Evolutionary conservation across 2,329 filamentous ascomycete genomes (phyloP).

Genomic region (Penicillium paneum): DNA sequence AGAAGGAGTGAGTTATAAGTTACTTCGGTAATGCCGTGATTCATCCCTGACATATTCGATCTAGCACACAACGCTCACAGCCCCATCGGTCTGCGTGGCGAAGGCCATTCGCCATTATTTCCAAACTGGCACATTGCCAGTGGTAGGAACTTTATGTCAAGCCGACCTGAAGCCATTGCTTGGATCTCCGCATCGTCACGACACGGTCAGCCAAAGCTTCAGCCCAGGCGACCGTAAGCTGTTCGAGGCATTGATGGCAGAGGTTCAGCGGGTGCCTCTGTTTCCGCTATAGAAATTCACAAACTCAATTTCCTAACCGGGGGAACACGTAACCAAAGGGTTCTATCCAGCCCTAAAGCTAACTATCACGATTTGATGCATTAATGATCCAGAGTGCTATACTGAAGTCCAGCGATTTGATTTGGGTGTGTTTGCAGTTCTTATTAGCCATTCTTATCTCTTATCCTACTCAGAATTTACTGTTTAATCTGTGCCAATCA

Average conservation of each 20-base stretch:
- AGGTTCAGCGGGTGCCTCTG: slow-evolving; percentile 7
- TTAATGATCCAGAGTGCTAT: not conserved
- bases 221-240: slow-evolving; percentile 12
- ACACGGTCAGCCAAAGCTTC: slow-evolving; percentile 3
- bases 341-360: not conserved
- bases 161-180: slow-evolving; percentile 37
- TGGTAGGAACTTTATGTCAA: slow-evolving; percentile 34
- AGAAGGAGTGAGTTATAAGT: slow-evolving; percentile 41
- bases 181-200: slow-evolving; percentile 13
- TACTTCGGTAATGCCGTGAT: slow-evolving; percentile 3
- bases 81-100: slow-evolving; percentile 38
- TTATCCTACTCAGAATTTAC: not conserved
- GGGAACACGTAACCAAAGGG: not conserved
- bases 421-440: not conserved
- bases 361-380: not conserved
- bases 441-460: not conserved
- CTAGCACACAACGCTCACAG: slow-evolving; percentile 34
- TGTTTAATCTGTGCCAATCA: not conserved
- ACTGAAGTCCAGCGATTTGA: not conserved
- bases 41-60: not conserved
- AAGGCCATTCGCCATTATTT: slow-evolving; percentile 42
- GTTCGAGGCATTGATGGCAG: slow-evolving; percentile 18
- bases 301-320: not conserved
- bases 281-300: not conserved
- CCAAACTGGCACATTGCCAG: slow-evolving; percentile 40